These are phyloP conservation scores for Aspergillus pseudonomiae DNA, from an alignment of 2,329 filamentous ascomycete species.

Conservation along the genomic window DNA sequence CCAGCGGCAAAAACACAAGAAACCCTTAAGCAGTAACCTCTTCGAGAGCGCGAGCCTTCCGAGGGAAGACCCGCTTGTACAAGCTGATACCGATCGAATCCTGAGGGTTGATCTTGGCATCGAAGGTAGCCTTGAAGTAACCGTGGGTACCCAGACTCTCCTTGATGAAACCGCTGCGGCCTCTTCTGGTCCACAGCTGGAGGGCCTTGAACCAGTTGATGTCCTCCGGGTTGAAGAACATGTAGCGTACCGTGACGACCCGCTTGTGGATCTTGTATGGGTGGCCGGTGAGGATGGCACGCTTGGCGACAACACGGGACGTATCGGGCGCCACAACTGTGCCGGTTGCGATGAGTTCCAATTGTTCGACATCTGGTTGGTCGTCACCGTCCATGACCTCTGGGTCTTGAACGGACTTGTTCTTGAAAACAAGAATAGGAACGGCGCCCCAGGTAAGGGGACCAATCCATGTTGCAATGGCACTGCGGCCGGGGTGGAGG, in stretches of 20 bases:
- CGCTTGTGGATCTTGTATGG: slow-evolving; percentile 99
- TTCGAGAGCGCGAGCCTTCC: slow-evolving; percentile 60
- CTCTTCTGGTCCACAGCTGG: slow-evolving; percentile 89
- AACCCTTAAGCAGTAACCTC: slow-evolving; percentile 27
- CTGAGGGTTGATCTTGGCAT: slow-evolving; percentile 92
- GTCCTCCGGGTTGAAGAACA: slow-evolving; percentile 98
- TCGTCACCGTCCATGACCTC: slow-evolving; percentile 51
- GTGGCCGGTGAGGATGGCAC: slow-evolving; percentile 90
- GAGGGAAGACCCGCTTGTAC: slow-evolving; percentile 84
- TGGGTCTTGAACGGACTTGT: slow-evolving; percentile 35
- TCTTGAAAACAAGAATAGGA: slow-evolving; percentile 85
- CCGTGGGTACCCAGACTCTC: slow-evolving; percentile 94
- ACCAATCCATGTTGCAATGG: slow-evolving; percentile 85
- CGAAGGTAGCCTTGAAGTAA: slow-evolving; percentile 99
- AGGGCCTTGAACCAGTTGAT: slow-evolving; percentile 97
- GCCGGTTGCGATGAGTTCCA: slow-evolving; percentile 82
- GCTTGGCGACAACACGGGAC: slow-evolving; percentile 83
- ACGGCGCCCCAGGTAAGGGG: slow-evolving; percentile 93
- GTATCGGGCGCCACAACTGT: slow-evolving; percentile 79
- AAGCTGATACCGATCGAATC: slow-evolving; percentile 89
- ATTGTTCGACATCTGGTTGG: slow-evolving; percentile 46
- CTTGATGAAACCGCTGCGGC: slow-evolving; percentile 88
- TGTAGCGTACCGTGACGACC: slow-evolving; percentile 95
- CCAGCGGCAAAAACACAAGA: slow-evolving; percentile 6
- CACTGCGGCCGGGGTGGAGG: slow-evolving; percentile 85